Percentiles rank a stretch among this genome's conserved stretches.
Evolutionary conservation across 352 stramenopile species (phyloP).

Genomic region (Globisporangium rhizosaccharum): DNA sequence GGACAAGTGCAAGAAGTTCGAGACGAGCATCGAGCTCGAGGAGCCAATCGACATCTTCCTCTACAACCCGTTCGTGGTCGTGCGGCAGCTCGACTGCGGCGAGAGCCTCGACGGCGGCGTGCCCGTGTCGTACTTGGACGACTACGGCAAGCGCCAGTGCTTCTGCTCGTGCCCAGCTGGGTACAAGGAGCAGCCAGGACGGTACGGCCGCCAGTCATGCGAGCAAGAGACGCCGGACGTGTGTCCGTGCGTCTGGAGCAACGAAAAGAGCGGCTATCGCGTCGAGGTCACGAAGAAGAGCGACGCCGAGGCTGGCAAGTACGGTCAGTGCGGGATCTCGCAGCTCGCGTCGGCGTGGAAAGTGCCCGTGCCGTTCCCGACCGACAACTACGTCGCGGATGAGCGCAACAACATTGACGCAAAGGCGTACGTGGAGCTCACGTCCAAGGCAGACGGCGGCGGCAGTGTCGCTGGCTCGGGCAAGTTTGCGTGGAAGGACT

Average conservation of each 20-base stretch:
- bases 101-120: conserved; percentile 27
- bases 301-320: conserved; percentile 20
- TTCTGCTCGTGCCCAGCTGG: conserved; percentile 51
- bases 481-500: conserved; percentile 45
- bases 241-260: conserved; percentile 47
- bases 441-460: conserved; percentile 8
- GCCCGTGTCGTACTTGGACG: conserved; percentile 40
- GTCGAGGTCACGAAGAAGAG: not conserved
- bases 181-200: conserved; percentile 15
- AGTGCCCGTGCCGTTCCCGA: conserved; percentile 42
- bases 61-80: conserved; percentile 57
- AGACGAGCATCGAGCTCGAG: conserved; percentile 29
- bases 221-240: conserved; percentile 19
- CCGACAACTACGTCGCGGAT: conserved; percentile 47
- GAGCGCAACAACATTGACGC: conserved; percentile 21
- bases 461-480: conserved; percentile 7
- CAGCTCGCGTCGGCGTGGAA: conserved; percentile 25
- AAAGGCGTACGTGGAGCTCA: conserved; percentile 6
- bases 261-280: conserved; percentile 14
- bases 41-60: conserved; percentile 44
- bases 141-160: conserved; percentile 31
- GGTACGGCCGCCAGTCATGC: conserved; percentile 20
- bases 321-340: conserved; percentile 21
- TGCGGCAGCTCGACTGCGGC: conserved; percentile 29
- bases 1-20: conserved; percentile 18